Conservation (phyloP, 1,284 basidiomycete genomes). For the Cerrena zonata region DNA sequence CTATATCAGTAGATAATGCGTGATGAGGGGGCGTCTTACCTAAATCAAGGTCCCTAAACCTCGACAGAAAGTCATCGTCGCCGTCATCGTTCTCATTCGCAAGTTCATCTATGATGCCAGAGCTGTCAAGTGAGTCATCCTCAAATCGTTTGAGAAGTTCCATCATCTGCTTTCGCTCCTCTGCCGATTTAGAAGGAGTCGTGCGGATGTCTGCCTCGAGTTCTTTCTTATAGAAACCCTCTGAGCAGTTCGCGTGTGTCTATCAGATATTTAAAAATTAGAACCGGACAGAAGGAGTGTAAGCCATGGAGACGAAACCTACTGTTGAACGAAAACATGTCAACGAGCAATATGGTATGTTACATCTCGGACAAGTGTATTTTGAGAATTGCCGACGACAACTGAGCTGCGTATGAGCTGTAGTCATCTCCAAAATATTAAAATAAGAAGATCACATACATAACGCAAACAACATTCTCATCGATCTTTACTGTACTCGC, state of each 20-base stretch:
- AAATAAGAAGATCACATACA: constrained; percentile 24
- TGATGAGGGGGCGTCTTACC: constrained; percentile 40
- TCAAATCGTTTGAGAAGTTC: constrained; percentile 67
- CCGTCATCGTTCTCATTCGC: constrained; percentile 41
- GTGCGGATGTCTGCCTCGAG: constrained; percentile 55
- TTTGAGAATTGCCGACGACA: constrained; percentile 69
- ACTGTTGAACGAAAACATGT: constrained; percentile 72
- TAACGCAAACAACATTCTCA: constrained; percentile 30
- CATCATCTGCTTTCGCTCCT: constrained; percentile 60
- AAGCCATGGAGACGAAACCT: constrained; percentile 16
- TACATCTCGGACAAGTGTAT: constrained; percentile 77
- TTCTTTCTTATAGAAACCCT: constrained; percentile 69
- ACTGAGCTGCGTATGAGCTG: constrained; percentile 34
- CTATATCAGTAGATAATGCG: not conserved
- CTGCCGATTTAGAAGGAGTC: constrained; percentile 44
- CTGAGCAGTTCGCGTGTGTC: constrained; percentile 67
- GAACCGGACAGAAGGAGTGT: not conserved
- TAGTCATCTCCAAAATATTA: not conserved
- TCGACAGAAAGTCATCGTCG: constrained; percentile 40
- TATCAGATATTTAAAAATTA: constrained; percentile 21
- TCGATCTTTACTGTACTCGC: constrained; percentile 10
- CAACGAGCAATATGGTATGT: constrained; percentile 73
- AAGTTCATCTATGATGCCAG: constrained; percentile 31
- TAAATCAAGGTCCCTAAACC: constrained; percentile 55
- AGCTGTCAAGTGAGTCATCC: constrained; percentile 44